phyloP scores from a whole-genome alignment of 23 red algal genomes.

The Gracilaria vermiculophylla region DNA sequence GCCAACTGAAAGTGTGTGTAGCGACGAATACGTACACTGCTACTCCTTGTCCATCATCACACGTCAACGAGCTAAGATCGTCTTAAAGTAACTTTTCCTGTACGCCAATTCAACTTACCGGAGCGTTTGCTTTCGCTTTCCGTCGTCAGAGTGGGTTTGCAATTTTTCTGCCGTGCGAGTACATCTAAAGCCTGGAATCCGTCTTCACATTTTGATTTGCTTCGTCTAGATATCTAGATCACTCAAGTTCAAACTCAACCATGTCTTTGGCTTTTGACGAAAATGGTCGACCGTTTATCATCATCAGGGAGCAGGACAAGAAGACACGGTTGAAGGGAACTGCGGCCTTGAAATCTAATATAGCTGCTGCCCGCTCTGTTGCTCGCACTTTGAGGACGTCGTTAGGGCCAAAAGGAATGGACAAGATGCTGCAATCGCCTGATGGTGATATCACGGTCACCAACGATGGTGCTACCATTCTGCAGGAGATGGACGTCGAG shows the following conservation, averaged over 20 bases:
- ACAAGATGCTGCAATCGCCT: conserved; percentile 96
- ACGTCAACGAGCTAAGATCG: no score
- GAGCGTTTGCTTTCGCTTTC: no score
- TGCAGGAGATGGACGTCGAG: conserved; percentile 96
- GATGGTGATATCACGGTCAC: conserved; percentile 99
- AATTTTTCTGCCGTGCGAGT: not conserved
- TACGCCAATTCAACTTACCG: no score
- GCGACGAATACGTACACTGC: no score
- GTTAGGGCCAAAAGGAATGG: conserved; percentile 96
- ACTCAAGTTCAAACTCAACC: not conserved
- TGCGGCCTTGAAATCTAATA: conserved; percentile 95
- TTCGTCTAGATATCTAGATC: not conserved
- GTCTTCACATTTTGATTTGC: no score
- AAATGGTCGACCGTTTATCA: conserved; percentile 95
- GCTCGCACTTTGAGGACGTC: conserved; percentile 90
- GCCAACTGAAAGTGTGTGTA: no score
- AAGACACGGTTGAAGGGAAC: conserved; percentile 86
- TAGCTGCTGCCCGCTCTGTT: conserved; percentile 83
- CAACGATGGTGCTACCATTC: conserved; percentile 98
- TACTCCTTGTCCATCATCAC: no score
- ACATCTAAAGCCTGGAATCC: not conserved
- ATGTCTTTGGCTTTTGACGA: conserved; percentile 99
- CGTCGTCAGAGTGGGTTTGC: no score
- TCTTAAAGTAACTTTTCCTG: no score
- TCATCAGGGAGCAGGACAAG: conserved; percentile 93